Evolutionary conservation across 2,329 filamentous ascomycete species (phyloP), one percentile per base, ranked within the genome.

Genomic region (Xylaria polymorpha): DNA sequence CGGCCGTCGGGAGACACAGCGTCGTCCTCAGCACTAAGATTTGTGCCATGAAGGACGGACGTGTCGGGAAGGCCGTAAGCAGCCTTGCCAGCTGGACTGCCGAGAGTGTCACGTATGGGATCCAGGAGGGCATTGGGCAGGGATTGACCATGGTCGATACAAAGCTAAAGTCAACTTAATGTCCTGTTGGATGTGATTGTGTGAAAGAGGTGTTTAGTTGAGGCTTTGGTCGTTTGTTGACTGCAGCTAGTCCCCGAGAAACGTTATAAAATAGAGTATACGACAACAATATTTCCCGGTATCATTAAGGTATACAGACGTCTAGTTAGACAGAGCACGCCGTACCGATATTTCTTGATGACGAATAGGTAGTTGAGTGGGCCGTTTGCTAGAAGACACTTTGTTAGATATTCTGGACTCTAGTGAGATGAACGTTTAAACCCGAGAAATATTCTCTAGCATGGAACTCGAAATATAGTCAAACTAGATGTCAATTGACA

Each of bases 101-200:
- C 1, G 85, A 90, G 70, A 87, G 89, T 22, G 81, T 93, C 60
- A 85, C 88, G 1, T 90, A 88, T 15, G 92, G 91, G 0, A 81
- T 93, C 50, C 88, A 89, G 73, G 89, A 93, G 73, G 90, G 91
- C 6, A 81, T 86, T 84, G 80, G 82, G 20, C 78, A 79, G 14
- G 78, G 77, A 15, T 53, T 78, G 44, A 65, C 65, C 32, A 69
- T 74, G 63, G 72, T 77, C 39, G 72, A 77, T 48, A 70, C 69
- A 68, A 74, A 68, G 66, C 64, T 62, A 50, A 66, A 37, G 15
- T 20, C 18, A 43, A 35, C n/a, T 4, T 65, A 37, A 43, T 29
- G 20, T 18, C 58, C 9, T 12, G 22, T 25, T 29, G 32, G 12
- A 55, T 37, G n/a, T 44, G 46, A 35, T 12, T 25, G 5, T 20